Evolutionary conservation across 805 yeast genomes (phyloP).

Genomic region (Jamesozyma piceae): DNA sequence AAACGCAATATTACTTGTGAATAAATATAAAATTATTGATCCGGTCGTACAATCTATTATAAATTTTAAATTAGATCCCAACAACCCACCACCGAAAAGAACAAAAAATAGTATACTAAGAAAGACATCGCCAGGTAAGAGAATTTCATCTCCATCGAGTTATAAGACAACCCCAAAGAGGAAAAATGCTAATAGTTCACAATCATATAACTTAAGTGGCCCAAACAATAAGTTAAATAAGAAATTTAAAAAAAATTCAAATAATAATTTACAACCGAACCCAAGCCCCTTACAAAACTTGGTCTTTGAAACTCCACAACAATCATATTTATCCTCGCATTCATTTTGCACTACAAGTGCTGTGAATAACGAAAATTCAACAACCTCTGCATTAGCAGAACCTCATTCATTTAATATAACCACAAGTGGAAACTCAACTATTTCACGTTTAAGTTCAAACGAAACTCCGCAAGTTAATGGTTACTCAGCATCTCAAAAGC

Average conservation of each 20-base stretch:
- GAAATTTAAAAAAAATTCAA: constrained; percentile 5
- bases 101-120: constrained; percentile 29
- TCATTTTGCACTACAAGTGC: not conserved
- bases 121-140: constrained; percentile 27
- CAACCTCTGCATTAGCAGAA: not conserved
- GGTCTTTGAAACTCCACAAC: constrained; percentile 30
- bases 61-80: constrained; percentile 42
- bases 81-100: constrained; percentile 36
- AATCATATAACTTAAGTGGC: constrained; percentile 1
- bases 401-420: constrained; percentile 1
- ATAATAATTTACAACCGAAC: constrained; percentile 14
- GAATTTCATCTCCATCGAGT: constrained; percentile 29
- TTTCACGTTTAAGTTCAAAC: constrained; percentile 9
- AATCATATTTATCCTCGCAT: constrained; percentile 6
- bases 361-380: not conserved
- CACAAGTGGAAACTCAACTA: constrained; percentile 9
- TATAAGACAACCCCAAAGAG: constrained; percentile 28
- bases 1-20: constrained; percentile 51
- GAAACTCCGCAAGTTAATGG: constrained; percentile 16
- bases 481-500: constrained; percentile 30
- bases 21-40: constrained; percentile 42
- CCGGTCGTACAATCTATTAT: constrained; percentile 43
- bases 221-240: not conserved
- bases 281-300: constrained; percentile 30
- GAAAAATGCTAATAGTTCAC: constrained; percentile 6